Base-by-base conservation (phyloP, 768 basidiomycete genomes). In the Candolleomyces aberdarensis region DNA sequence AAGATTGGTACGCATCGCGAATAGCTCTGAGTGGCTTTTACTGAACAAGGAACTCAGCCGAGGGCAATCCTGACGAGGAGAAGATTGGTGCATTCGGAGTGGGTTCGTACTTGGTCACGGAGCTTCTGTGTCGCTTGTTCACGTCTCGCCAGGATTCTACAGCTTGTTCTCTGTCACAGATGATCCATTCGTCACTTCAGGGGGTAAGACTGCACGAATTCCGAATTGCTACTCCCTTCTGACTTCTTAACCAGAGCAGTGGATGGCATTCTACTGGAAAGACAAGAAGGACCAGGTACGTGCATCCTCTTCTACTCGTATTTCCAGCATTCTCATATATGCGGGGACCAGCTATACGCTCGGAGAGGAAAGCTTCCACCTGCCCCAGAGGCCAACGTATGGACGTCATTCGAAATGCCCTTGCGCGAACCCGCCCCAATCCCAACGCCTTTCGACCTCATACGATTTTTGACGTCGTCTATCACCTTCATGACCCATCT, bases 241-340 rank as follows among this genome's bases (percentile, higher is more conserved):
- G 5, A 56, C 22, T 32, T 62, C 44, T 26, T 64, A 72, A 53
- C 62, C 70, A 83, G 94, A 86, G 36, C 84, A 91, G 69, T 94
- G 93, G 86, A 96, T 96, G 94, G 89, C 87, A 0, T 98, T 97
- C 71, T 92, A 96, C 71, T 98, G 94, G 94, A 95, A 94, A 70
- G 92, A 91, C 67, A 90, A 89, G 66, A 92, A 91, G 67, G 93
- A 95, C 68, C 93, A 95, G 78, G 88, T 88, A 64, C 40, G 71
- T 58, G 7, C 15, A 7, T 15, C 10, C 54, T n/a, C 20, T 31
- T 7, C n/a, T 54, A n/a, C 56, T 5, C 13, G 44, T 51, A 19
- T 32, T 13, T n/a, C 36, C 54, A 22, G 52, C 54, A 66, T 58
- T 32, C 63, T 51, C 10, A 46, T 56, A 44, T 59, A 31, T 46